Percentiles rank a stretch among this genome's conserved stretches.
These are phyloP conservation scores for Kwoniella dejecticola DNA, from an alignment of 768 basidiomycete species.

Conservation along the genomic window DNA sequence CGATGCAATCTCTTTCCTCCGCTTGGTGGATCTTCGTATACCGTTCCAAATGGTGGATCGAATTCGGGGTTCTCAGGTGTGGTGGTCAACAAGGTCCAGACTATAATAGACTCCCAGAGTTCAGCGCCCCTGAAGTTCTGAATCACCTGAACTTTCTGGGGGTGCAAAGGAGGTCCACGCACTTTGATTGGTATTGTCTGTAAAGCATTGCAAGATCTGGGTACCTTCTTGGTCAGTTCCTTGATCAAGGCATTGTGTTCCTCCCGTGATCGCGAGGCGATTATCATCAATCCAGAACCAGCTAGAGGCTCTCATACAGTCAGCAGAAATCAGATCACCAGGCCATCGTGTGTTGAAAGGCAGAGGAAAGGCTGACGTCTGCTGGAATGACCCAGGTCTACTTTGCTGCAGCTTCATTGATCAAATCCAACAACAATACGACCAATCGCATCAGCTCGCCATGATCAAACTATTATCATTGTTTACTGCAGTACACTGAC, in stretches of 20 bases:
- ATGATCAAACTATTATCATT: too few relatives aligned
- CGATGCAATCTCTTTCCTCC: slow-evolving; percentile 10
- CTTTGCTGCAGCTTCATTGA: not conserved
- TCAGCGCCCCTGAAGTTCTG: too few relatives aligned
- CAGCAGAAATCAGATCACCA: too few relatives aligned
- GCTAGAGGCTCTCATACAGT: not conserved
- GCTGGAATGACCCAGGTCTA: not conserved
- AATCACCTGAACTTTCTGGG: too few relatives aligned
- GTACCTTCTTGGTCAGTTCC: slow-evolving; percentile 14
- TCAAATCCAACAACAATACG: not conserved
- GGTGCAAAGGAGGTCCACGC: too few relatives aligned
- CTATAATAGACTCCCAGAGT: not conserved
- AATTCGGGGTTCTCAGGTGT: slow-evolving; percentile 1
- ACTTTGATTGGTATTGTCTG: slow-evolving; percentile 52
- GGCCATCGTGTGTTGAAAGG: too few relatives aligned
- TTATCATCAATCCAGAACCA: slow-evolving; percentile 31
- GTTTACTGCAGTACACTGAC: too few relatives aligned
- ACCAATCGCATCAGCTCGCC: too few relatives aligned
- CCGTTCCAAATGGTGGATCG: slow-evolving; percentile 9
- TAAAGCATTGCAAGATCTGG: slow-evolving; percentile 52
- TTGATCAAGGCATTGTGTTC: slow-evolving; percentile 38
- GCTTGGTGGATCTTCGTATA: slow-evolving; percentile 6
- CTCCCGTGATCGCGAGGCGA: slow-evolving; percentile 30
- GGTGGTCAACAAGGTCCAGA: slow-evolving; percentile 7
- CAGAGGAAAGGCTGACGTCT: too few relatives aligned